Conservation (phyloP, 345 rosid genomes). For the Syzygium oleosum region DNA sequence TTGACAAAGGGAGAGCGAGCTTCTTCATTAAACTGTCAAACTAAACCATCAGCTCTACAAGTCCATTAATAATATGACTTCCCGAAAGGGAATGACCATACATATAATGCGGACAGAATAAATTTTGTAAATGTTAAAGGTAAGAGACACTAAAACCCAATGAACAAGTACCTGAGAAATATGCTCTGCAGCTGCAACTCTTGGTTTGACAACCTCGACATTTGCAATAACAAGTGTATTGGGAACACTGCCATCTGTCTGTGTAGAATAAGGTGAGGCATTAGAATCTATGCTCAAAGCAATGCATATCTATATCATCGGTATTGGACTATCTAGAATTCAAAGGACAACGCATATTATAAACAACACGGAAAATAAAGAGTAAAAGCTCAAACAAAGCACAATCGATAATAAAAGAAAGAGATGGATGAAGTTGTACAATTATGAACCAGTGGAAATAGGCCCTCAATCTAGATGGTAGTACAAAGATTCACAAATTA, state of each 20-base stretch:
- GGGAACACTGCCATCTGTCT: slow-evolving; percentile 89
- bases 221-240: slow-evolving; percentile 81
- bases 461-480: neutral
- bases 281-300: neutral
- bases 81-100: neutral
- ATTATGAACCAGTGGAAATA: neutral
- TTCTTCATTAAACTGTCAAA: slow-evolving; percentile 52
- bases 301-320: neutral
- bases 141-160: neutral
- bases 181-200: slow-evolving; percentile 92
- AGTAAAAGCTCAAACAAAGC: neutral
- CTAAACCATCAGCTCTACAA: slow-evolving; percentile 4
- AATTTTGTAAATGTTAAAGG: neutral
- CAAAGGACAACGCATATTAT: neutral
- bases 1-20: slow-evolving; percentile 61
- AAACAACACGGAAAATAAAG: neutral
- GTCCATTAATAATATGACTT: neutral
- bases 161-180: slow-evolving; percentile 49
- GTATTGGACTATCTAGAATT: neutral
- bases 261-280: slow-evolving; percentile 4
- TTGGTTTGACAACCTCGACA: slow-evolving; percentile 75
- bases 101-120: neutral
- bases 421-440: neutral
- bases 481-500: neutral
- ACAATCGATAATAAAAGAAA: neutral